Evolutionary conservation across 1,284 basidiomycete species (phyloP).

Genomic region (Ustilago tritici): DNA sequence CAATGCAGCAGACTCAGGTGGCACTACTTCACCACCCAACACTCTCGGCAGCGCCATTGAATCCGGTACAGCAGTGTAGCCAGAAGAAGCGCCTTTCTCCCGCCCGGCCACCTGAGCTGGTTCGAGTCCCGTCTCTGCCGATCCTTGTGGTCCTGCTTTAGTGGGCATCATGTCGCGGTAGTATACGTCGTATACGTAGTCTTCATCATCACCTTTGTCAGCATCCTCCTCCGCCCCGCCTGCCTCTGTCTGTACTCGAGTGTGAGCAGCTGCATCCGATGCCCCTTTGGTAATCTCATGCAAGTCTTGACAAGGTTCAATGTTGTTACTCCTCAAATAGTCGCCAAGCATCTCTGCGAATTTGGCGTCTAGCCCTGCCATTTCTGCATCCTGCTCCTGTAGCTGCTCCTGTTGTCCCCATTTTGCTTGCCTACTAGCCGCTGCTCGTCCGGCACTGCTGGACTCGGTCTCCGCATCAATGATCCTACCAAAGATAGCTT

Average conservation of each 20-base stretch:
- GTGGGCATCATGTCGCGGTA: conserved; percentile 58
- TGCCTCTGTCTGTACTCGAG: not conserved
- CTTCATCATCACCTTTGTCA: conserved; percentile 37
- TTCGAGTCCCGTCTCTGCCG: conserved; percentile 35
- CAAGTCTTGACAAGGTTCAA: conserved; percentile 46
- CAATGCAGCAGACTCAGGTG: conserved; percentile 27
- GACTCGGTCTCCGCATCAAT: conserved; percentile 48
- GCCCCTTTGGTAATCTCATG: conserved; percentile 32
- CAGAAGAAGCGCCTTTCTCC: conserved; percentile 29
- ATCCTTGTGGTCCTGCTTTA: conserved; percentile 38
- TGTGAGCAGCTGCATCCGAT: conserved; percentile 7
- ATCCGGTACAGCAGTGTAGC: conserved; percentile 27
- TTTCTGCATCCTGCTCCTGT: conserved; percentile 33
- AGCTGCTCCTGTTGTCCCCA: not conserved
- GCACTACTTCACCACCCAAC: conserved; percentile 42
- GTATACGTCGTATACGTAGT: conserved; percentile 68
- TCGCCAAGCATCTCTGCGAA: conserved; percentile 58
- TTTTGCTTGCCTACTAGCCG: conserved; percentile 6
- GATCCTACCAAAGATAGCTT: conserved; percentile 52
- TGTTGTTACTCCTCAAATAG: conserved; percentile 51
- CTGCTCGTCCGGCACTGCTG: not conserved
- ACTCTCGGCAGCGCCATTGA: conserved; percentile 44
- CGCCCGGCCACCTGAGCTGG: conserved; percentile 49
- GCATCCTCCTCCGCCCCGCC: conserved; percentile 2
- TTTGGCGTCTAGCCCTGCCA: conserved; percentile 53